A percentile compares a stretch with the other conserved stretches of the same genome.
Evolutionary conservation across 2,329 filamentous ascomycete genomes (phyloP).

Genomic region (Emergomyces orientalis): DNA sequence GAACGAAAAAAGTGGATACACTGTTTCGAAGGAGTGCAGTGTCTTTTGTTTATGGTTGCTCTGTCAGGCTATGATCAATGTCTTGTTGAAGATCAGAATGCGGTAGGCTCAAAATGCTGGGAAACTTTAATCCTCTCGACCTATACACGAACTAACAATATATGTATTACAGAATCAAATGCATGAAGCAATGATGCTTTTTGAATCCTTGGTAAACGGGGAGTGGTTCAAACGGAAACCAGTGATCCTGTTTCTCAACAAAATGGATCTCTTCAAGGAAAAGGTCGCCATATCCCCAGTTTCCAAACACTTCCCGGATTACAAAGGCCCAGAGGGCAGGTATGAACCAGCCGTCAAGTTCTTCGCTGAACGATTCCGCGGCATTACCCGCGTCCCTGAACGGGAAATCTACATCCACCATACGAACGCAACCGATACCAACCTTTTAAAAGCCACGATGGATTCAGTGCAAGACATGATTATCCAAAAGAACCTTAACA

Average conservation of each 20-base stretch:
- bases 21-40: conserved; percentile 90
- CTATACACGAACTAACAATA: conserved; percentile 13
- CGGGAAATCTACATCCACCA: conserved; percentile 52
- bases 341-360: conserved; percentile 69
- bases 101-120: conserved; percentile 51
- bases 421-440: conserved; percentile 56
- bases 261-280: conserved; percentile 75
- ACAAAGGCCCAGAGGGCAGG: conserved; percentile 60
- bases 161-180: conserved; percentile 62
- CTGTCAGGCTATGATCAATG: conserved; percentile 97
- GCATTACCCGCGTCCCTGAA: conserved; percentile 56
- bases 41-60: conserved; percentile 83
- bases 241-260: conserved; percentile 77
- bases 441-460: conserved; percentile 78
- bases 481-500: conserved; percentile 72
- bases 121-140: not conserved
- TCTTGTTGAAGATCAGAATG: conserved; percentile 90
- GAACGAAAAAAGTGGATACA: conserved; percentile 98
- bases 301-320: conserved; percentile 68
- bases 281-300: conserved; percentile 65
- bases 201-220: conserved; percentile 76
- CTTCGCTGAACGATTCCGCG: conserved; percentile 71
- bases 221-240: conserved; percentile 78
- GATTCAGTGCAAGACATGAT: conserved; percentile 79
- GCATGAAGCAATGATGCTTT: conserved; percentile 80